Percentiles rank a stretch among this genome's conserved stretches.
Evolutionary conservation across 1,284 basidiomycete genomes (phyloP).

Genomic region (Sanghuangporus weigelae): DNA sequence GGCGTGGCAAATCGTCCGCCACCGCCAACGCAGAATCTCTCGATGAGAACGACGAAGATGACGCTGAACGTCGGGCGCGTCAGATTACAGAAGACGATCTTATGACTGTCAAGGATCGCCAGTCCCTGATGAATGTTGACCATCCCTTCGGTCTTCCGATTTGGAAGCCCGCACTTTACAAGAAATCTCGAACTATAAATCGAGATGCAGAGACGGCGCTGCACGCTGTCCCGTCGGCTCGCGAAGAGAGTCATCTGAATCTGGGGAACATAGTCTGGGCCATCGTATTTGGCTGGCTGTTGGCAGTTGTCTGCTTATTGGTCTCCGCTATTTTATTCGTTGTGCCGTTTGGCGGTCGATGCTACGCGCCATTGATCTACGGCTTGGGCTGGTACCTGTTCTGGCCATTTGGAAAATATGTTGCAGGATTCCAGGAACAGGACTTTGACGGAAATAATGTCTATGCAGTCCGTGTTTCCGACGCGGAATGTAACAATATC

Average conservation of each 20-base stretch:
- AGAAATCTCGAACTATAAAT: slow-evolving; percentile 95
- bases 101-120: slow-evolving; percentile 95
- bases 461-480: slow-evolving; percentile 30
- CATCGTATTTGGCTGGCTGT: slow-evolving; percentile 87
- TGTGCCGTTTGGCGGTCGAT: slow-evolving; percentile 74
- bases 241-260: slow-evolving; percentile 85
- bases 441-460: slow-evolving; percentile 38
- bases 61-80: slow-evolving; percentile 32
- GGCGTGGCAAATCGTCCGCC: slow-evolving; percentile 18
- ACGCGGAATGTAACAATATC: slow-evolving; percentile 22
- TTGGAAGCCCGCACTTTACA: slow-evolving; percentile 99
- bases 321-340: slow-evolving; percentile 68
- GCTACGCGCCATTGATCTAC: slow-evolving; percentile 84
- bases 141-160: slow-evolving; percentile 99
- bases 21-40: slow-evolving; percentile 28
- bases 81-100: slow-evolving; percentile 67
- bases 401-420: slow-evolving; percentile 99
- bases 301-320: slow-evolving; percentile 67
- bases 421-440: slow-evolving; percentile 75
- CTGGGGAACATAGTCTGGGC: slow-evolving; percentile 95
- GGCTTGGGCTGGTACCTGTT: slow-evolving; percentile 94
- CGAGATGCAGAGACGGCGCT: slow-evolving; percentile 93
- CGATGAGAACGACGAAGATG: slow-evolving; percentile 27
- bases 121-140: slow-evolving; percentile 98
- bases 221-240: slow-evolving; percentile 87